A percentile compares a stretch with the other conserved stretches of the same genome.
Evolutionary conservation across 2,329 filamentous ascomycete species (phyloP).

Genomic region (Sclerotinia minor): DNA sequence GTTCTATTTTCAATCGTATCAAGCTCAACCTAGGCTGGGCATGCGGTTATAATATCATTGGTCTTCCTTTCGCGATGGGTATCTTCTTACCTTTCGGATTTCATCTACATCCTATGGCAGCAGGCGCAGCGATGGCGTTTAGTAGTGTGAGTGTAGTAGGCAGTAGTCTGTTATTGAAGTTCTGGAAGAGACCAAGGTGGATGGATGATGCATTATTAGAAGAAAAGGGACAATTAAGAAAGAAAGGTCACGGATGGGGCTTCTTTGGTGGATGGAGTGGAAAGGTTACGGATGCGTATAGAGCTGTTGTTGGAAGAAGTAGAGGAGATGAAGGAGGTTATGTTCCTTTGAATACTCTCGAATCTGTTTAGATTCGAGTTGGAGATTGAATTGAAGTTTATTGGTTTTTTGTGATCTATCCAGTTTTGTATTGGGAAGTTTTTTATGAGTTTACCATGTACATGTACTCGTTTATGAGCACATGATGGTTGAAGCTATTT

Average conservation of each 20-base stretch:
- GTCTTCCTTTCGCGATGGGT: slow-evolving; percentile 95
- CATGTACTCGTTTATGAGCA: no score
- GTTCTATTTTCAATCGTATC: slow-evolving; percentile 86
- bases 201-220: slow-evolving; percentile 74
- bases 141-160: slow-evolving; percentile 88
- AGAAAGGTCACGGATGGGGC: slow-evolving; percentile 40
- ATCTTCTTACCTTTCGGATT: slow-evolving; percentile 87
- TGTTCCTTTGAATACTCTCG: slow-evolving; percentile 52
- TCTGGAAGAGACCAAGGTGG: slow-evolving; percentile 83
- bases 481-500: not conserved
- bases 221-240: slow-evolving; percentile 49
- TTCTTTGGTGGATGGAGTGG: slow-evolving; percentile 46
- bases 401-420: slow-evolving; percentile 14
- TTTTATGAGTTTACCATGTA: not conserved
- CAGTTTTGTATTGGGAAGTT: not conserved
- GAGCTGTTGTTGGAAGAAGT: slow-evolving; percentile 43
- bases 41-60: slow-evolving; percentile 87
- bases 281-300: slow-evolving; percentile 47
- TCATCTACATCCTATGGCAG: slow-evolving; percentile 89
- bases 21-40: slow-evolving; percentile 92
- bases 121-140: slow-evolving; percentile 89
- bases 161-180: slow-evolving; percentile 79
- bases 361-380: slow-evolving; percentile 25
- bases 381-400: slow-evolving; percentile 7
- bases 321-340: slow-evolving; percentile 56